A percentile compares a stretch with the other conserved stretches of the same genome.
Evolutionary conservation across 2,329 filamentous ascomycete species (phyloP).

Genomic region (Chrysoporthe austroafricana): DNA sequence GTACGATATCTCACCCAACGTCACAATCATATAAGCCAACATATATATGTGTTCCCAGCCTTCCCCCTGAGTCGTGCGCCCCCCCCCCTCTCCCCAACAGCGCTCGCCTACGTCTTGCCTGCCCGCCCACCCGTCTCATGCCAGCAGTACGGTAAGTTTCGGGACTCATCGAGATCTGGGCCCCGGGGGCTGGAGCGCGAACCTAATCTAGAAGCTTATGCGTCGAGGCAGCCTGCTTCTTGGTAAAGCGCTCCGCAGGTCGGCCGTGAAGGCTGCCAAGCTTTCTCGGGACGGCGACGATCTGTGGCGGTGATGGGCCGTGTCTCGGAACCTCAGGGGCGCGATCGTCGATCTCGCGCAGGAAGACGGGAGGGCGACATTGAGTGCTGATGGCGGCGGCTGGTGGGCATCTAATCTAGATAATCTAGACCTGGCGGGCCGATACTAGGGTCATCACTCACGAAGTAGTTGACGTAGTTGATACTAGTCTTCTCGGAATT

Average conservation of each 20-base stretch:
- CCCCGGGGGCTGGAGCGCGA: not conserved
- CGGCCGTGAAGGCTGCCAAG: not conserved
- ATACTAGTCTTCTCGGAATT: no score
- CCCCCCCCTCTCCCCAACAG: not conserved
- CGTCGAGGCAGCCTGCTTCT: not conserved
- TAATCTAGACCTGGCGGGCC: no score
- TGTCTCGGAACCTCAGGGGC: not conserved
- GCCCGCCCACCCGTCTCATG: no score
- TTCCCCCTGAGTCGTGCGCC: not conserved
- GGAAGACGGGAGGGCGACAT: not conserved
- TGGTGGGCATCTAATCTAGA: no score
- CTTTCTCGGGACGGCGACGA: not conserved
- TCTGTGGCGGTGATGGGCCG: constrained; percentile 8
- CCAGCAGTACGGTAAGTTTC: not conserved
- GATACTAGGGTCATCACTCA: no score
- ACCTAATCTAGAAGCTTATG: not conserved
- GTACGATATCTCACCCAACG: no score
- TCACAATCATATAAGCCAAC: no score
- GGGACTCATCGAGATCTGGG: not conserved
- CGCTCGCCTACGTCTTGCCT: not conserved
- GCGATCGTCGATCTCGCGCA: not conserved
- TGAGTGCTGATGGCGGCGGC: not conserved
- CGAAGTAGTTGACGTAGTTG: no score
- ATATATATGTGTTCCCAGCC: no score
- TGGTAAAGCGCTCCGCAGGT: not conserved